Evolutionary conservation across 2,329 filamentous ascomycete species (phyloP).

Genomic region (Akanthomyces lecanii): DNA sequence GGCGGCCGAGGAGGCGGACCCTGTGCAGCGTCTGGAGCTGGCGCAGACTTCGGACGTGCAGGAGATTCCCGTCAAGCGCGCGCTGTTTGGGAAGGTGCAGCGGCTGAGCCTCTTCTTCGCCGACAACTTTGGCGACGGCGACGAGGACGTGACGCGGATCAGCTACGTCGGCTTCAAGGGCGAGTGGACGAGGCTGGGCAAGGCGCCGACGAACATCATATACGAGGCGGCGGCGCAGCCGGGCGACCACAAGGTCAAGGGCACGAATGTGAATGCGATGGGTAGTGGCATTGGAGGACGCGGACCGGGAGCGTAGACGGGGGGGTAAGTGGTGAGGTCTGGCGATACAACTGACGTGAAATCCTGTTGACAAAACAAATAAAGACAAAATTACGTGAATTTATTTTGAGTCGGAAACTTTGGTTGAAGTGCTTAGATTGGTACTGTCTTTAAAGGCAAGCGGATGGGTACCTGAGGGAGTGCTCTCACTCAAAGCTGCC

Average conservation of each 20-base stretch:
- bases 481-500: not conserved
- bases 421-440: not conserved
- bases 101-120: constrained; percentile 81
- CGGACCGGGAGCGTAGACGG: constrained; percentile 27
- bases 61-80: constrained; percentile 83
- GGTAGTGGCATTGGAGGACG: constrained; percentile 49
- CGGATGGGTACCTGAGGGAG: too few species aligned
- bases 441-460: not conserved
- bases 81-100: constrained; percentile 81
- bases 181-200: constrained; percentile 81
- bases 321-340: not conserved
- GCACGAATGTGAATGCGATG: constrained; percentile 50
- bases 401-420: not conserved
- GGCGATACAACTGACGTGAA: too few species aligned
- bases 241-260: constrained; percentile 71
- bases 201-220: constrained; percentile 69
- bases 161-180: constrained; percentile 90
- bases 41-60: constrained; percentile 77
- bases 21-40: constrained; percentile 74
- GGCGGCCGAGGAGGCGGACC: constrained; percentile 62
- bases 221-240: constrained; percentile 96
- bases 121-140: constrained; percentile 80
- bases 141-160: constrained; percentile 74
- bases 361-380: not conserved
- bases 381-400: not conserved